These are phyloP conservation scores for Stephania cephalantha DNA, from an alignment of 164 flowering plant genomes.

Conservation along the genomic window DNA sequence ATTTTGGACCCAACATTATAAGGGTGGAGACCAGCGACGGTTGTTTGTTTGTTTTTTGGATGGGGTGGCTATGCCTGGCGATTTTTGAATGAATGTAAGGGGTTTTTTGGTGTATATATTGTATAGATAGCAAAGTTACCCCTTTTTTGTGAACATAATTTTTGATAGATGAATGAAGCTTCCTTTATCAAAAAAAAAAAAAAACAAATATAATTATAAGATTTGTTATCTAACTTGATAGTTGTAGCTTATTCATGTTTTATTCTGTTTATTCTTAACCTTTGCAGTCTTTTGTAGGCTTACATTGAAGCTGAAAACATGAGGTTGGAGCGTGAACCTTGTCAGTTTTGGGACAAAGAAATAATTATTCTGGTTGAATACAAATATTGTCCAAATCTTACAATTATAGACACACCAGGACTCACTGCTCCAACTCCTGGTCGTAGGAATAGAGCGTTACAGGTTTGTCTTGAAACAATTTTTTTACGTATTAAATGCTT, in stretches of 20 bases:
- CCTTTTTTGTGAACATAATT: no score
- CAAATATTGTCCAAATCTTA: conserved; percentile 88
- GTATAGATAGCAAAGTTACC: no score
- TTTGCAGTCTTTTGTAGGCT: conserved; percentile 36
- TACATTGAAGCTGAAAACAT: conserved; percentile 92
- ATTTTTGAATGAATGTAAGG: no score
- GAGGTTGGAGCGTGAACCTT: conserved; percentile 80
- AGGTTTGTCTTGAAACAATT: conserved; percentile 33
- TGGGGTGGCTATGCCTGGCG: no score
- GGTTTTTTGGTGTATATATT: no score
- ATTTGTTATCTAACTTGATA: neutral
- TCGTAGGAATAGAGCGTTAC: conserved; percentile 64
- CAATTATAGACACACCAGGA: conserved; percentile 95
- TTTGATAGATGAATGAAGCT: no score
- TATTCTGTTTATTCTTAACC: neutral
- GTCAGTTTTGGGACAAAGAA: conserved; percentile 80
- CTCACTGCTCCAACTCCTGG: conserved; percentile 98
- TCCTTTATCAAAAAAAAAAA: no score
- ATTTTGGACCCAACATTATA: no score
- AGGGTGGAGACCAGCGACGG: no score
- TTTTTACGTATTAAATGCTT: neutral
- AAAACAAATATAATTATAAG: no score
- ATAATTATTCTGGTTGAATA: conserved; percentile 74
- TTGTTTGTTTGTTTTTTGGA: no score
- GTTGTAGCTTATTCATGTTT: neutral